phyloP scores from a whole-genome alignment of 306 rosid genomes.

The Citrullus amarus region DNA sequence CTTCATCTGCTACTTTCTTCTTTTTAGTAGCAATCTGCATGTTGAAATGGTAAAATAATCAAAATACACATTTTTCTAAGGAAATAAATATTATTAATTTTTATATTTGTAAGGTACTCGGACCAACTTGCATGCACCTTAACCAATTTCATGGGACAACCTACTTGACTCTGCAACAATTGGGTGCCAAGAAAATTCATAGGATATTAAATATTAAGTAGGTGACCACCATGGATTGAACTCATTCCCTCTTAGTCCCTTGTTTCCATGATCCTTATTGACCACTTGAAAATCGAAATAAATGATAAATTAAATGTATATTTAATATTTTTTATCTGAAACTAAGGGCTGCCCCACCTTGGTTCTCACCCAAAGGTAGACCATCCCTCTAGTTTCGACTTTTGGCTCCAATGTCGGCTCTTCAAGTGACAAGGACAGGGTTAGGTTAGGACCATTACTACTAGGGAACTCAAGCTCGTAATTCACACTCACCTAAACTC shows the following conservation, averaged over 20 bases:
- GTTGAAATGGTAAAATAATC: constrained; percentile 2
- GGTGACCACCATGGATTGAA: too few species aligned
- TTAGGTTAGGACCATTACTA: neutral
- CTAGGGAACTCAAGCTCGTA: neutral
- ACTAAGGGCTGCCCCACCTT: neutral
- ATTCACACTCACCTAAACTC: neutral
- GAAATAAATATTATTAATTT: neutral
- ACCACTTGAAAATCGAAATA: too few species aligned
- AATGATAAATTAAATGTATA: neutral
- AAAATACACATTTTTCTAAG: neutral
- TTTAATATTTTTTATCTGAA: neutral
- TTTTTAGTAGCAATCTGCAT: constrained; percentile 82
- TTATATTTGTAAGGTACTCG: too few species aligned
- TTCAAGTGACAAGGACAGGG: neutral
- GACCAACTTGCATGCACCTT: too few species aligned
- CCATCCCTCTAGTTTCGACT: neutral
- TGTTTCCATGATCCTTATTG: too few species aligned
- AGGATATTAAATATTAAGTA: too few species aligned
- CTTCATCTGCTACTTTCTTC: constrained; percentile 76
- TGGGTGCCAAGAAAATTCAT: too few species aligned
- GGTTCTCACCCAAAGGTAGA: neutral
- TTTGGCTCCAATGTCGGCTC: neutral
- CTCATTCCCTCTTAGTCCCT: too few species aligned
- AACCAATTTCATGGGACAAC: too few species aligned
- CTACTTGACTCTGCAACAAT: too few species aligned